These are phyloP conservation scores for Helicostylum pulchrum DNA, from an alignment of 192 early-diverging fungal genomes.

Conservation along the genomic window DNA sequence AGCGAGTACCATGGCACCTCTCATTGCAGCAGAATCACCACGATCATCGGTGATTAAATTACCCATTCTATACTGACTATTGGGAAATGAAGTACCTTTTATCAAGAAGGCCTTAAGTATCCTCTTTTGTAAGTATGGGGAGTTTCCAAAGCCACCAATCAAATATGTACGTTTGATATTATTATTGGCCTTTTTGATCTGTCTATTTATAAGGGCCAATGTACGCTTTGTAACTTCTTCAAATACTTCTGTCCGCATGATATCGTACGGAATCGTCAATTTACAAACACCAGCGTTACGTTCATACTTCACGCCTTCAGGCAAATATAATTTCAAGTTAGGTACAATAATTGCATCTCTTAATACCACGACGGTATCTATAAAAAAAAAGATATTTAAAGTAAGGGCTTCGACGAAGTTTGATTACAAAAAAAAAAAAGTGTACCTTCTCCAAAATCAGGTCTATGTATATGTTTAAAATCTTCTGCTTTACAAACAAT, in stretches of 20 bases:
- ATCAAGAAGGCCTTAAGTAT: not conserved
- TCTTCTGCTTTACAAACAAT: no score
- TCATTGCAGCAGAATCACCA: slow-evolving; percentile 7
- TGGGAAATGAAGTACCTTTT: no score
- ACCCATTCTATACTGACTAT: not conserved
- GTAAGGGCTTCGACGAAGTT: no score
- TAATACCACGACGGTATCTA: not conserved
- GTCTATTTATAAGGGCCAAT: not conserved
- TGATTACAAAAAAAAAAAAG: no score
- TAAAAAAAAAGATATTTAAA: no score
- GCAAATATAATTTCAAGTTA: not conserved
- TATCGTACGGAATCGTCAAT: not conserved
- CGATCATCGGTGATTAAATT: not conserved
- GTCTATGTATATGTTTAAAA: no score
- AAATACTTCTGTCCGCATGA: not conserved
- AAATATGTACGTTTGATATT: not conserved
- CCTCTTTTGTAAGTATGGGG: not conserved
- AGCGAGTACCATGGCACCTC: not conserved
- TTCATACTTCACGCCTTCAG: no score
- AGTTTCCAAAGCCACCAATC: slow-evolving; percentile 5
- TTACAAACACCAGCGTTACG: no score
- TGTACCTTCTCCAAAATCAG: no score
- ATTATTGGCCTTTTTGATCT: not conserved
- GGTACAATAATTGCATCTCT: not conserved
- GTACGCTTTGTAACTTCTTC: not conserved